These are phyloP conservation scores for Botryotinia narcissicola DNA, from an alignment of 2,329 filamentous ascomycete species.

Conservation along the genomic window DNA sequence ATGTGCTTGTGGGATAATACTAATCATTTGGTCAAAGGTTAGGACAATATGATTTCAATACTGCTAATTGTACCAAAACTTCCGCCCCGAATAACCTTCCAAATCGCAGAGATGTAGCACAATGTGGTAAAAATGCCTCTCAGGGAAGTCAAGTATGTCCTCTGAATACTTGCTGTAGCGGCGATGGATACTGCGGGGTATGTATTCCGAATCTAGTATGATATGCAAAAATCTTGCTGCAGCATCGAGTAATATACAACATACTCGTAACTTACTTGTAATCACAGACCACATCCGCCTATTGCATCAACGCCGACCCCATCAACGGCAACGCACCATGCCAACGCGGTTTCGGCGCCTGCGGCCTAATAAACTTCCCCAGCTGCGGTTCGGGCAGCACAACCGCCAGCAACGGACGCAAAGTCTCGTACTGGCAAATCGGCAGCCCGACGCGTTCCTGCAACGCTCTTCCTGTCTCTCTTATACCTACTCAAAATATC, in stretches of 20 bases:
- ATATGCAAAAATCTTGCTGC: not conserved
- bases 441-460: slow-evolving; percentile 30
- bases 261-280: not conserved
- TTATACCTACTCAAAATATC: slow-evolving; percentile 39
- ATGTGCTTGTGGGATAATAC: not conserved
- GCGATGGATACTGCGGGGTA: slow-evolving; percentile 20
- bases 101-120: slow-evolving; percentile 18
- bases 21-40: not conserved
- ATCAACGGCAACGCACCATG: not conserved
- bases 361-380: not conserved
- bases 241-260: not conserved
- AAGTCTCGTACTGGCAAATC: slow-evolving; percentile 18
- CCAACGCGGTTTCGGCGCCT: slow-evolving; percentile 11
- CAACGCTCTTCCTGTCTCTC: slow-evolving; percentile 36
- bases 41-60: not conserved
- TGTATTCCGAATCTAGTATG: no score
- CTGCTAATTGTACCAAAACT: not conserved
- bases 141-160: slow-evolving; percentile 17
- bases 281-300: slow-evolving; percentile 11
- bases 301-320: slow-evolving; percentile 21
- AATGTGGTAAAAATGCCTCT: slow-evolving; percentile 14
- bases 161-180: slow-evolving; percentile 17
- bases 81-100: slow-evolving; percentile 16
- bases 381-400: slow-evolving; percentile 5
- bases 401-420: not conserved